A percentile compares a stretch with the other conserved stretches of the same genome.
phyloP scores from a whole-genome alignment of 2,329 filamentous ascomycete genomes.

The Pseudogymnoascus sp. region DNA sequence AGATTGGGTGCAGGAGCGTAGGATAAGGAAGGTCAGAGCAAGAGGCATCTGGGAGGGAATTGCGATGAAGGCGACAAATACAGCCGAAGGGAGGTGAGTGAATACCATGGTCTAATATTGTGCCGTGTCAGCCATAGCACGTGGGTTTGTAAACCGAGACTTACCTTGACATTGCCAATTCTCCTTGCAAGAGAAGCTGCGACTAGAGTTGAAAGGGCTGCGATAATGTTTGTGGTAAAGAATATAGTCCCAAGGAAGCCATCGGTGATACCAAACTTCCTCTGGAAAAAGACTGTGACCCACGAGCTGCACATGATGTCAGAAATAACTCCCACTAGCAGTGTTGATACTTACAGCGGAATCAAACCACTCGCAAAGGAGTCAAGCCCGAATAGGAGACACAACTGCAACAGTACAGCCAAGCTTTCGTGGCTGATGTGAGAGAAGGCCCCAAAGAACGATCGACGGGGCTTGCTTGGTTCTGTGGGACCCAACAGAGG shows the following conservation, averaged over 20 bases:
- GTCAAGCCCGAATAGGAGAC: constrained; percentile 62
- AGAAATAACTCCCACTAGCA: constrained; percentile 40
- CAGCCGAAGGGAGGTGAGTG: constrained; percentile 62
- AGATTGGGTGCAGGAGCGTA: constrained; percentile 55
- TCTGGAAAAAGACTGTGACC: constrained; percentile 52
- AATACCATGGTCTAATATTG: constrained; percentile 63
- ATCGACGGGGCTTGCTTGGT: constrained; percentile 18
- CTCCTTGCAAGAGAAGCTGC: constrained; percentile 50
- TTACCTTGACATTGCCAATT: constrained; percentile 58
- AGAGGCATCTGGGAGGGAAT: constrained; percentile 47
- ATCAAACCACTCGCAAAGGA: constrained; percentile 66
- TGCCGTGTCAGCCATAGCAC: not conserved
- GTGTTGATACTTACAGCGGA: constrained; percentile 46
- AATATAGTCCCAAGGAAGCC: constrained; percentile 49
- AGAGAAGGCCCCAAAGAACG: constrained; percentile 35
- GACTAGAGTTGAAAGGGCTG: constrained; percentile 46
- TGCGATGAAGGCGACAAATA: constrained; percentile 59
- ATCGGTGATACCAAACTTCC: constrained; percentile 42
- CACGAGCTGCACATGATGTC: constrained; percentile 43
- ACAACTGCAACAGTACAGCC: constrained; percentile 53
- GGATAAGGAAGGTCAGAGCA: constrained; percentile 53
- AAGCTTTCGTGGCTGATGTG: constrained; percentile 52
- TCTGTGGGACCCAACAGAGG: constrained; percentile 25
- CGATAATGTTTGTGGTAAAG: constrained; percentile 47
- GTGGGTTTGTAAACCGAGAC: constrained; percentile 24